Evolutionary conservation across 345 rosid genomes (phyloP).

Genomic region (Toxicodendron radicans): DNA sequence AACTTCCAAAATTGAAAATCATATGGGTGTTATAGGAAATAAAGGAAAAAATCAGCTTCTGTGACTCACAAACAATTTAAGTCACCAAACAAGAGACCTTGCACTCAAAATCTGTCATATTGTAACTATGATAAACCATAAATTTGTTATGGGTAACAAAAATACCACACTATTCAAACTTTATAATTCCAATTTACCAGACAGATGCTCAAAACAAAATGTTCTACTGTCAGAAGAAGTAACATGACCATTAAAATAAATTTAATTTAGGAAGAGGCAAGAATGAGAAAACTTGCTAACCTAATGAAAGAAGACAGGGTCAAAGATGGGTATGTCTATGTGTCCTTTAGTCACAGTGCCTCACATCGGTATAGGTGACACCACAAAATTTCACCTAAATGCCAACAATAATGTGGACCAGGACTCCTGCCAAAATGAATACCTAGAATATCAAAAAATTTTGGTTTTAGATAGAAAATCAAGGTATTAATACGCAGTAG

Average conservation of each 20-base stretch:
- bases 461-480: not conserved
- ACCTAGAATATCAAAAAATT: not conserved
- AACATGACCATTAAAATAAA: not conserved
- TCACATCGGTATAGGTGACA: not conserved
- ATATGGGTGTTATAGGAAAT: not conserved
- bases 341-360: not conserved
- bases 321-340: not conserved
- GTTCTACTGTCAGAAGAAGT: not conserved
- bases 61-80: not conserved
- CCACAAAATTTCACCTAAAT: not conserved
- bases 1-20: not conserved
- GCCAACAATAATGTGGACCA: not conserved
- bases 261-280: not conserved
- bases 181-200: not conserved
- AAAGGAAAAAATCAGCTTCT: not conserved
- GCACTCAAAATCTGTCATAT: constrained; percentile 6
- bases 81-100: not conserved
- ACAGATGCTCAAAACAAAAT: not conserved
- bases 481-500: not conserved
- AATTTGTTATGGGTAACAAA: not conserved
- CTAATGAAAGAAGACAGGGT: not conserved
- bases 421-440: constrained; percentile 5
- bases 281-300: not conserved
- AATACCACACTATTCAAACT: not conserved
- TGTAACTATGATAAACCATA: not conserved